These are phyloP conservation scores for Psidium guajava DNA, from an alignment of 345 rosid genomes.

Conservation along the genomic window DNA sequence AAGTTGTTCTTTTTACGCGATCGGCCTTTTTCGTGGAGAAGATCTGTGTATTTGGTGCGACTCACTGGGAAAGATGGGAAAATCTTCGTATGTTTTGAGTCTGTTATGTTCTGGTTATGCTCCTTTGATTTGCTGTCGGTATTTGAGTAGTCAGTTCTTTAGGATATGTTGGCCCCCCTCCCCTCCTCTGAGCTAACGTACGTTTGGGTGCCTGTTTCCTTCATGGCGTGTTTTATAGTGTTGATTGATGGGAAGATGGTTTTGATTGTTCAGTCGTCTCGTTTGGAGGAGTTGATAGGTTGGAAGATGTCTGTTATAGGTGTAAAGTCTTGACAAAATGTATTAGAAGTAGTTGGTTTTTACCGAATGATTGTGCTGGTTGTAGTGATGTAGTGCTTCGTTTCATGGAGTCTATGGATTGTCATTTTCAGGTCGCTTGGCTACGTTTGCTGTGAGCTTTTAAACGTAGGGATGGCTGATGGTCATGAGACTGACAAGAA, in stretches of 20 bases:
- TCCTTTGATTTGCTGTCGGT: background rate
- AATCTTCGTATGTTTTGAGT: background rate
- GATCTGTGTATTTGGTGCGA: background rate
- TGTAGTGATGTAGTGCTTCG: background rate
- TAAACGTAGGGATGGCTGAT: slow-evolving; percentile 26
- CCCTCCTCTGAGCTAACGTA: too few species aligned
- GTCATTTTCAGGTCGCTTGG: slow-evolving; percentile 7
- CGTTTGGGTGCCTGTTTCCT: background rate
- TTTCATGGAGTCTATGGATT: background rate
- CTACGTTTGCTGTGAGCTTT: background rate
- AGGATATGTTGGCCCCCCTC: too few species aligned
- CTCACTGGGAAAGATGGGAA: background rate
- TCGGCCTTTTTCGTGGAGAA: background rate
- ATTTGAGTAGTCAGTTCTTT: background rate
- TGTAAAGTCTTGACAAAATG: background rate
- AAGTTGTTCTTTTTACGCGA: background rate
- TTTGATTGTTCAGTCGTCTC: background rate
- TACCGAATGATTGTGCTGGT: background rate
- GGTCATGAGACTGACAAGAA: slow-evolving; percentile 48
- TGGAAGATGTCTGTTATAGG: background rate
- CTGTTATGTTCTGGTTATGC: background rate
- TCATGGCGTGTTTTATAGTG: background rate
- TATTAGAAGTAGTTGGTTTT: background rate
- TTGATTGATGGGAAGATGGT: background rate
- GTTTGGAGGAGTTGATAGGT: background rate